phyloP scores from a whole-genome alignment of 2,329 filamentous ascomycete genomes.

The Calonectria pteridis region DNA sequence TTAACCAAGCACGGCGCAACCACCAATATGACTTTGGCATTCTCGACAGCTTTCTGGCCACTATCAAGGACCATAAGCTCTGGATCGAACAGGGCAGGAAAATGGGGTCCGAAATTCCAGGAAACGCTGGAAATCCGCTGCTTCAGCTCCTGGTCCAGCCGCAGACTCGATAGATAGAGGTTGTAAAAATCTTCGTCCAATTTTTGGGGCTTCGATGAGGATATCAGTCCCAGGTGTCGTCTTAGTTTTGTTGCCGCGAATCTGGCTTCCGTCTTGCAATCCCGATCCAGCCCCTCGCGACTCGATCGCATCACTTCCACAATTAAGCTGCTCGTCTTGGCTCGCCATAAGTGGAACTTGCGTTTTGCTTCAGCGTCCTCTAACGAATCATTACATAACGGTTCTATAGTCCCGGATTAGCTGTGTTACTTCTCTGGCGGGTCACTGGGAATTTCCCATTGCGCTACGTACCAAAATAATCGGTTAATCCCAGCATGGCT shows the following conservation, averaged over 20 bases:
- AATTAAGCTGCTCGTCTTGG: not conserved
- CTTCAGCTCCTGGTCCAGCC: not conserved
- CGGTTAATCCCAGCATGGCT: too few species aligned
- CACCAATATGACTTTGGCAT: not conserved
- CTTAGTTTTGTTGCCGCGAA: not conserved
- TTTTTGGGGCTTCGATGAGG: not conserved
- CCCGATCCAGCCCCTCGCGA: not conserved
- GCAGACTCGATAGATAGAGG: not conserved
- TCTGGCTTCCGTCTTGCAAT: not conserved
- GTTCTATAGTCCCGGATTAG: not conserved
- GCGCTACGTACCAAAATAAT: not conserved
- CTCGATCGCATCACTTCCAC: not conserved
- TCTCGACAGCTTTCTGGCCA: not conserved
- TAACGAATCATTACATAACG: not conserved
- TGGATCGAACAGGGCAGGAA: not conserved
- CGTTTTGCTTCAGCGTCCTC: not conserved
- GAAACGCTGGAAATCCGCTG: not conserved
- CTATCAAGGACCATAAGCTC: not conserved
- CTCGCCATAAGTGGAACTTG: constrained; percentile 1
- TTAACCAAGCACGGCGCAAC: not conserved
- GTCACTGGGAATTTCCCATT: not conserved
- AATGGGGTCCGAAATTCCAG: not conserved
- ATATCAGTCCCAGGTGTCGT: not conserved
- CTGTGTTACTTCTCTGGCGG: not conserved
- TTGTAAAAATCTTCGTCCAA: not conserved